Base-by-base conservation (phyloP, 768 basidiomycete genomes). In the Coprinopsis strossmayeri region DNA sequence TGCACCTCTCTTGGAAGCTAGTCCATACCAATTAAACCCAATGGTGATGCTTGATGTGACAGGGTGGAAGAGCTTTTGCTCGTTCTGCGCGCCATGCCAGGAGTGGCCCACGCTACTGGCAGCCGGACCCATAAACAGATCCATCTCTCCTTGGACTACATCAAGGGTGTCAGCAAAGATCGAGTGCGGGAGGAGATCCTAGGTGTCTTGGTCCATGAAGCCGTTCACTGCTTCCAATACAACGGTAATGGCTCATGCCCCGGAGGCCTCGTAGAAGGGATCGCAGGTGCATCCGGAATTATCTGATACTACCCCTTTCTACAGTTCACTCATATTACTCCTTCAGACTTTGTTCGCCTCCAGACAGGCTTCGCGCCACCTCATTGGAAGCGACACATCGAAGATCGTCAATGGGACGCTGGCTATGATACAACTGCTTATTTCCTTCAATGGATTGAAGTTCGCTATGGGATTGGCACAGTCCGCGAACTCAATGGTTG, bases 191-290 rank as follows among this genome's bases (percentile, higher is more conserved):
- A 83, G 40, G 87, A 91, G 65, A 81, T 89, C 42, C 54, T 67
- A 34, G 88, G 87, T 3, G 85, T 89, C 2, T 68, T 91, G 2
- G 67, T 75, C 28, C 87, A 87, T 59, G 86, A 91, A 64, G 73
- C 84, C 59, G 87, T 87, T 4, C 88, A 91, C 54, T 89, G 84
- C 58, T 90, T 73, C 60, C 88, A 90, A 58, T 77, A 80, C 63
- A 73, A 86, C 55, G 84, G 73, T 1, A 58, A 66, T 20, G 80
- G 70, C 21, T 76, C 73, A 35, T 82, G 77, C 54, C 84, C 85
- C 0, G 74, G 77, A 1, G 88, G 88, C 1, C 65, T 91, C 40
- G 78, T 87, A 53, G 88, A 91, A 59, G 88, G 88, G 17, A 72
- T 91, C 23, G 88, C 87, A 61, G 87, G 87, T 84, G 50, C 35